These are phyloP conservation scores for Amphibolis antarctica DNA, from an alignment of 106 monocot species.

Conservation along the genomic window DNA sequence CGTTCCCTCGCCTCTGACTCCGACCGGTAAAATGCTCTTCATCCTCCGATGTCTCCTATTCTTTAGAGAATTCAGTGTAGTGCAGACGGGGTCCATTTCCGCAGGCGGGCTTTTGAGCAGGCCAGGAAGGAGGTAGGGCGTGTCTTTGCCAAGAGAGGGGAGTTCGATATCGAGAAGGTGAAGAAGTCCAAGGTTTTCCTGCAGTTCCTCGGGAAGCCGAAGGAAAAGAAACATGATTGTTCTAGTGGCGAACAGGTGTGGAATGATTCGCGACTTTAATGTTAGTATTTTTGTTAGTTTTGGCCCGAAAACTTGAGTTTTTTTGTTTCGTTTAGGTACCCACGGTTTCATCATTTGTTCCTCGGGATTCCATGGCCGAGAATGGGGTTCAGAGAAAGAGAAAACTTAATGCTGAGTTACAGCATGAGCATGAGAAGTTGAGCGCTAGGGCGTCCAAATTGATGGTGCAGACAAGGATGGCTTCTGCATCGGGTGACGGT, in stretches of 20 bases:
- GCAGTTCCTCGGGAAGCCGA: slow-evolving; percentile 29
- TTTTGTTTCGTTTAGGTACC: too few species aligned
- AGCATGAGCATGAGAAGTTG: slow-evolving; percentile 45
- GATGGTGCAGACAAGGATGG: slow-evolving; percentile 53
- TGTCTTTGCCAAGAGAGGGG: slow-evolving; percentile 56
- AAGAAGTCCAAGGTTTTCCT: slow-evolving; percentile 53
- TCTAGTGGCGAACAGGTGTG: too few species aligned
- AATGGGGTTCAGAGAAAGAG: slow-evolving; percentile 7
- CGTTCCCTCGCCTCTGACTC: slow-evolving; percentile 49
- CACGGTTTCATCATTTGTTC: neutral
- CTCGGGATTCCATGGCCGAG: slow-evolving; percentile 4
- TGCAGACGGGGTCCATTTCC: neutral
- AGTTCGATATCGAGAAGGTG: slow-evolving; percentile 54
- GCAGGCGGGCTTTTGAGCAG: slow-evolving; percentile 73
- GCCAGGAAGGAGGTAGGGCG: slow-evolving; percentile 47
- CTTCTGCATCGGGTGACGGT: slow-evolving; percentile 44
- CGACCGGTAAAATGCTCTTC: slow-evolving; percentile 39
- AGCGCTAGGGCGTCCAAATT: slow-evolving; percentile 30
- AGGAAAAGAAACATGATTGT: neutral
- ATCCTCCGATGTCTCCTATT: neutral
- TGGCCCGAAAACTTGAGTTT: too few species aligned
- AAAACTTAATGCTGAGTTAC: slow-evolving; percentile 14
- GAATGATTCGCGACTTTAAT: too few species aligned
- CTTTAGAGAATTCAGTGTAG: neutral
- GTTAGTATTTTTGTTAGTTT: too few species aligned